These are phyloP conservation scores for Solanum pimpinellifolium DNA, from an alignment of 257 asterid species.

Conservation along the genomic window DNA sequence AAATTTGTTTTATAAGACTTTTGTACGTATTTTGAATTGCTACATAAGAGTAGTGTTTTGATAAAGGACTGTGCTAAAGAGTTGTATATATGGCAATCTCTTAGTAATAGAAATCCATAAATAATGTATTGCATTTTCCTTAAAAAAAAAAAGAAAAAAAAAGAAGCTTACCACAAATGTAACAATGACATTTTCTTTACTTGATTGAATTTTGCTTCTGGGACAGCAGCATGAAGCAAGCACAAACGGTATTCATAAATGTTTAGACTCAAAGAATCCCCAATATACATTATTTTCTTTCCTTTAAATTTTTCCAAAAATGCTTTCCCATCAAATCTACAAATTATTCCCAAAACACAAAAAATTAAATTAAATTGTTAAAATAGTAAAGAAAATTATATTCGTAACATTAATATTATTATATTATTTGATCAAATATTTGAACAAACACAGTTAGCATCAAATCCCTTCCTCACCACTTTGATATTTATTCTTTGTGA, in stretches of 20 bases:
- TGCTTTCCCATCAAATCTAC: conserved; percentile 43
- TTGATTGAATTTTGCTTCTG: conserved; percentile 6
- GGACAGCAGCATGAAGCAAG: conserved; percentile 22
- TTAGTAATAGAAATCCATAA: too few species aligned
- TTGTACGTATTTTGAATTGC: background rate
- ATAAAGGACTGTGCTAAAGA: background rate
- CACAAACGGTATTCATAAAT: conserved; percentile 44
- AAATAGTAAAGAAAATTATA: background rate
- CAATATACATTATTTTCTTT: conserved; percentile 46
- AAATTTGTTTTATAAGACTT: background rate
- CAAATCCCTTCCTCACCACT: background rate
- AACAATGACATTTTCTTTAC: conserved; percentile 5
- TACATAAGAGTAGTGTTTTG: background rate
- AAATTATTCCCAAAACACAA: background rate
- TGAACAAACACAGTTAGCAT: background rate
- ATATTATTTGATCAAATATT: too few species aligned
- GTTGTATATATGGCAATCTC: background rate
- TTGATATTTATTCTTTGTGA: background rate
- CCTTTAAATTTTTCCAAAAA: conserved; percentile 41
- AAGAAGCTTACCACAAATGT: conserved; percentile 26
- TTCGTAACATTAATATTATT: background rate
- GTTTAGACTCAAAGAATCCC: conserved; percentile 54
- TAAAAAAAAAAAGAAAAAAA: too few species aligned
- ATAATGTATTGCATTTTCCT: too few species aligned
- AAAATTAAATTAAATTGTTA: background rate